Conservation (phyloP, 163 green algal genomes). For the Scenedesmus sp. region DNA sequence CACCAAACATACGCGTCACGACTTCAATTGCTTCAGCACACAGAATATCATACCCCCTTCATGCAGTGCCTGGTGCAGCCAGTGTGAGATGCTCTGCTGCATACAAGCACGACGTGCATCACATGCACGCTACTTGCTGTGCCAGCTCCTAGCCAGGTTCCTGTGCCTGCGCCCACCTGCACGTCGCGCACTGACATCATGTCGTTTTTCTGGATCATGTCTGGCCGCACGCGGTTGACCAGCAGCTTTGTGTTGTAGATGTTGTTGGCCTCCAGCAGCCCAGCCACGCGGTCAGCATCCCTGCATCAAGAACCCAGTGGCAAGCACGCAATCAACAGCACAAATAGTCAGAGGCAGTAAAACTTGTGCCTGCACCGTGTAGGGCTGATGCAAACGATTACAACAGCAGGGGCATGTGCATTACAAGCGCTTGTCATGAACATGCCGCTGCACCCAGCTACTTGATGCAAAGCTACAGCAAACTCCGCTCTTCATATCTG, state of each 20-base stretch:
- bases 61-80: neutral
- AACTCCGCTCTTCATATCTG: neutral
- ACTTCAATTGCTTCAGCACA: neutral
- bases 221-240: constrained; percentile 90
- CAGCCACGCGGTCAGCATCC: constrained; percentile 89
- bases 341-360: neutral
- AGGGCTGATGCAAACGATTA: neutral
- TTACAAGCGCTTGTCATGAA: no score
- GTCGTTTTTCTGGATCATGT: constrained; percentile 92
- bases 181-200: constrained; percentile 95
- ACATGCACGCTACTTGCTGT: neutral
- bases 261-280: constrained; percentile 89
- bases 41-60: no score
- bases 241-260: constrained; percentile 92
- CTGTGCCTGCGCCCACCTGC: constrained; percentile 58
- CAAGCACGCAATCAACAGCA: neutral
- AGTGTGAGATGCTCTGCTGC: neutral
- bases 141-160: neutral
- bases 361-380: neutral
- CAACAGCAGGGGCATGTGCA: no score
- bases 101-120: neutral
- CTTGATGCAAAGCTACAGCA: neutral
- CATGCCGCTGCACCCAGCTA: neutral
- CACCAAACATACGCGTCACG: neutral
- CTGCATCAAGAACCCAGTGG: constrained; percentile 40